Percentiles rank a stretch among this genome's conserved stretches.
Evolutionary conservation across 169 alveolate species (phyloP).

Genomic region (Plasmodium adleri): DNA sequence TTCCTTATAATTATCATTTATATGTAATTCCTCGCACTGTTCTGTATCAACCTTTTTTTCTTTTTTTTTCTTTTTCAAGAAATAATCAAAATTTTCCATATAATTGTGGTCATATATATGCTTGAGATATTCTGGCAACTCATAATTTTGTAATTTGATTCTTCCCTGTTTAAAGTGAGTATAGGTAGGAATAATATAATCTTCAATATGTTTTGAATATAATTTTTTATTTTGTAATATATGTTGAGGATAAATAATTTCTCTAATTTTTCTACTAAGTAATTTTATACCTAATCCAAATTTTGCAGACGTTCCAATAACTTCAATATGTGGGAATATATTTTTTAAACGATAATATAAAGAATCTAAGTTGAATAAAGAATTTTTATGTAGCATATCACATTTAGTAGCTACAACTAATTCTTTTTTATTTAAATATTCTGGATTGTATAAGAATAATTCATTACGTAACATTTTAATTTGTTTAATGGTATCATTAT

Average conservation of each 20-base stretch:
- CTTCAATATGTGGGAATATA: conserved; percentile 81
- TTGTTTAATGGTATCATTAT: conserved; percentile 70
- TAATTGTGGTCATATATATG: conserved; percentile 72
- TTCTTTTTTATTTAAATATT: conserved; percentile 68
- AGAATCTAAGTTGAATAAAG: conserved; percentile 84
- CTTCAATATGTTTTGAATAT: conserved; percentile 62
- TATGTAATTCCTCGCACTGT: background rate
- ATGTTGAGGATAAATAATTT: conserved; percentile 61
- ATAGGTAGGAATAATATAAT: conserved; percentile 65
- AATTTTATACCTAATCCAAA: conserved; percentile 85
- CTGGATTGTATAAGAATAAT: conserved; percentile 66
- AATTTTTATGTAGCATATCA: conserved; percentile 86
- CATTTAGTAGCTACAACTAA: conserved; percentile 86
- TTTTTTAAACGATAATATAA: conserved; percentile 80
- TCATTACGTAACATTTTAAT: conserved; percentile 72
- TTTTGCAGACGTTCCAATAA: conserved; percentile 87
- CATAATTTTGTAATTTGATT: conserved; percentile 54
- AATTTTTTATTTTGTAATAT: conserved; percentile 48
- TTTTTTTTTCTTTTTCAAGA: conserved; percentile 45
- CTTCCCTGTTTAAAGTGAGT: conserved; percentile 36
- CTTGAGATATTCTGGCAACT: conserved; percentile 53
- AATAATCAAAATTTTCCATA: conserved; percentile 63
- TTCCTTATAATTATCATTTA: background rate
- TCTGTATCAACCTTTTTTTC: background rate
- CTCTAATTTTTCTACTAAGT: conserved; percentile 63